phyloP scores from a whole-genome alignment of 2,329 filamentous ascomycete species.

The Botrytis byssoidea region DNA sequence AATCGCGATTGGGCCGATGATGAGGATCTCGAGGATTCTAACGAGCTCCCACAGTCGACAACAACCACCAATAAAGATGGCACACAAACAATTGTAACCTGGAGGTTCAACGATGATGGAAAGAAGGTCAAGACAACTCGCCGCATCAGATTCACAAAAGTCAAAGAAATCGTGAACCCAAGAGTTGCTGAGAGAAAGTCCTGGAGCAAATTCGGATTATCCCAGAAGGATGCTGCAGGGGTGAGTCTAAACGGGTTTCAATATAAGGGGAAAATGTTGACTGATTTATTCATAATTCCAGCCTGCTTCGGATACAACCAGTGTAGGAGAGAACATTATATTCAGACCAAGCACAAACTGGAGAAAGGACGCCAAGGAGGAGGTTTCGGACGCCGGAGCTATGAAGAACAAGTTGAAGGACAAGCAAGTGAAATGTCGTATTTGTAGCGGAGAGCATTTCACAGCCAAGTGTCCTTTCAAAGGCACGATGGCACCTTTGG shows the following conservation, averaged over 20 bases:
- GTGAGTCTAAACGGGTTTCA: conserved; percentile 18
- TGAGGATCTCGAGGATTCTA: conserved; percentile 65
- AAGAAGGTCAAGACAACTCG: conserved; percentile 98
- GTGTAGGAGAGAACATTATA: conserved; percentile 81
- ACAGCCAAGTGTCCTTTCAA: conserved; percentile 99
- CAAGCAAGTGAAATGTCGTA: conserved; percentile 99
- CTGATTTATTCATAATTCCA: conserved; percentile 16
- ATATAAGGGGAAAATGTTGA: neutral
- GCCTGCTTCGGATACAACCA: conserved; percentile 26
- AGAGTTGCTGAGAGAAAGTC: conserved; percentile 91
- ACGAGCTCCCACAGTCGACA: conserved; percentile 77
- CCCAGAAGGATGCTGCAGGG: conserved; percentile 81
- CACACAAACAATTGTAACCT: conserved; percentile 91
- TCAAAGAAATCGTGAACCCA: conserved; percentile 93
- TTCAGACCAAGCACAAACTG: conserved; percentile 93
- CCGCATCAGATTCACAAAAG: conserved; percentile 86
- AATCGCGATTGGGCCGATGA: conserved; percentile 87
- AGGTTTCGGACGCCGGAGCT: conserved; percentile 71
- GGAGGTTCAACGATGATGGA: conserved; percentile 85
- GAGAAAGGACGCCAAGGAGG: conserved; percentile 84
- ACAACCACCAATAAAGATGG: conserved; percentile 97
- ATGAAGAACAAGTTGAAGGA: conserved; percentile 88
- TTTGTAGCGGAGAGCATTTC: conserved; percentile 98
- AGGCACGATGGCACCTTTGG: conserved; percentile 94
- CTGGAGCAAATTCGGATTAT: conserved; percentile 90